A percentile compares a stretch with the other conserved stretches of the same genome.
Conservation (phyloP, 345 rosid species). For the Dipteronia dyeriana region DNA sequence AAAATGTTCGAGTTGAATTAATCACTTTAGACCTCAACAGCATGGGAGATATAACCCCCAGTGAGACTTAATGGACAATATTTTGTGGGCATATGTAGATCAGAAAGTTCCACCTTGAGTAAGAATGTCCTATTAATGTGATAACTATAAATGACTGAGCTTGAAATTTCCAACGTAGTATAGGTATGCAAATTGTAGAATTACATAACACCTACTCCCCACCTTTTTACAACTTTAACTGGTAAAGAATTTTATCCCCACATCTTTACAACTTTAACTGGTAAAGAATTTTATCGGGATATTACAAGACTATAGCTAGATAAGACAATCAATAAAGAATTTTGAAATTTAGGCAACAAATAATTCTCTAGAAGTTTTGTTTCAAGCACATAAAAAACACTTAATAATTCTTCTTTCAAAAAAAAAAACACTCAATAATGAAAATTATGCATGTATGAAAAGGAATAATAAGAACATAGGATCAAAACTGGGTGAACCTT, state of each 20-base stretch:
- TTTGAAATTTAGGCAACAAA: slow-evolving; percentile 2
- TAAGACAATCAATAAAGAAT: background rate
- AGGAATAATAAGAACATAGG: background rate
- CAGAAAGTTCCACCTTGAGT: background rate
- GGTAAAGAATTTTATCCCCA: too few relatives aligned
- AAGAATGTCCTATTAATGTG: background rate
- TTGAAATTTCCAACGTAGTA: background rate
- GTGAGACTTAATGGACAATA: background rate
- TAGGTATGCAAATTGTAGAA: background rate
- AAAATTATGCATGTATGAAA: background rate
- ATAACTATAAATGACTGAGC: background rate
- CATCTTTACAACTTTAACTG: slow-evolving; percentile 12
- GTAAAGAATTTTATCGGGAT: background rate
- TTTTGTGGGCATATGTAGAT: background rate
- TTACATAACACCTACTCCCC: background rate
- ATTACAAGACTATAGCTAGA: background rate
- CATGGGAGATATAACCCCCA: background rate
- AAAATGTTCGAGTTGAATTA: background rate
- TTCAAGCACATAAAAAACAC: background rate
- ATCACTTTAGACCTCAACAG: background rate
- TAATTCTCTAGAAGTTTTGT: background rate
- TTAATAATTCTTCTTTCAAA: background rate
- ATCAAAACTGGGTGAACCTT: slow-evolving; percentile 48
- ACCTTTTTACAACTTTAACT: too few relatives aligned
- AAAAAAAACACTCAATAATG: background rate